Evolutionary conservation across 2,329 filamentous ascomycete species (phyloP).

Genomic region (Annulohypoxylon truncatum): DNA sequence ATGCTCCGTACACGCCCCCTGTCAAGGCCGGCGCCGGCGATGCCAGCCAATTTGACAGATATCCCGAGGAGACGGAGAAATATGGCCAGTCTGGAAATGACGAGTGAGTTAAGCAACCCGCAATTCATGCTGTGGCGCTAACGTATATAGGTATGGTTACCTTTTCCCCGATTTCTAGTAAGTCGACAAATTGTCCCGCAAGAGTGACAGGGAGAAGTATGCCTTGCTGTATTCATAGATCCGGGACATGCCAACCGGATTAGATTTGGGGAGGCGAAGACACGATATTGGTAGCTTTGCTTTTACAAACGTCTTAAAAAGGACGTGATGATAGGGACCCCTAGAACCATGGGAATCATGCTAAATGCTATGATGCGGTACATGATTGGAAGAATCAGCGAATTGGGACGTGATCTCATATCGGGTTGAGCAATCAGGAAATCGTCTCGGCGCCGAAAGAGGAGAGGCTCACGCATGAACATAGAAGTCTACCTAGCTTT

Average conservation of each 20-base stretch:
- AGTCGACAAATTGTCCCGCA: constrained; percentile 21
- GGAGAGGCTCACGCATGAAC: constrained; percentile 5
- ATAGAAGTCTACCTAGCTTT: constrained; percentile 33
- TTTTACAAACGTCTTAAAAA: constrained; percentile 1
- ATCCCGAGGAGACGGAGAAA: constrained; percentile 94
- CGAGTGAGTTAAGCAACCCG: constrained; percentile 73
- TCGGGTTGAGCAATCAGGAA: constrained; percentile 9
- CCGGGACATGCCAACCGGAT: constrained; percentile 10
- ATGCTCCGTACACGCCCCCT: constrained; percentile 96
- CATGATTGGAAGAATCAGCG: constrained; percentile 16
- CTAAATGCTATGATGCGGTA: constrained; percentile 1
- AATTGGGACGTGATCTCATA: neutral
- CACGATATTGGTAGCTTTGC: constrained; percentile 8
- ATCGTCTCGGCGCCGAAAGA: constrained; percentile 3
- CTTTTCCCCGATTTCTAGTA: constrained; percentile 79
- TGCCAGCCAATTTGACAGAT: constrained; percentile 97
- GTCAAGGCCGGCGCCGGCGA: constrained; percentile 94
- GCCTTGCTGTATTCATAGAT: constrained; percentile 15
- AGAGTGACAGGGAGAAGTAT: constrained; percentile 1
- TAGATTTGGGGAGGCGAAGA: constrained; percentile 10
- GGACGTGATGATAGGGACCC: constrained; percentile 3
- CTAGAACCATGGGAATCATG: constrained; percentile 8
- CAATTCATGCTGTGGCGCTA: constrained; percentile 12
- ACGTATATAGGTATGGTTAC: constrained; percentile 71
- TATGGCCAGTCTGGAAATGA: constrained; percentile 85